These are phyloP conservation scores for Didymella pomorum DNA, from an alignment of 2,329 filamentous ascomycete genomes.

Conservation along the genomic window DNA sequence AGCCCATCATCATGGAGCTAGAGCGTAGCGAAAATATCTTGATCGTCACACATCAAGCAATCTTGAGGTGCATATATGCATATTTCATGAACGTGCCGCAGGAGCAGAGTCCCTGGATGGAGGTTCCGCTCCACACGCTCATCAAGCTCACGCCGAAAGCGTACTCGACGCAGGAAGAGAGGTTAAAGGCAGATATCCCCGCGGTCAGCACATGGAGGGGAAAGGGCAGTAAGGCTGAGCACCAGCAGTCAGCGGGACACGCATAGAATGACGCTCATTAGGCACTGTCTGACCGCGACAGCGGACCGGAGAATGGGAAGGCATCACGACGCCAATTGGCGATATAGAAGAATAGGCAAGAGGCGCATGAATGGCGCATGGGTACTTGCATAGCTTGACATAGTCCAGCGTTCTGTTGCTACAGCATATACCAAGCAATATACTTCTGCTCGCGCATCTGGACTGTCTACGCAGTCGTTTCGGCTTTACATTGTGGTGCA, in stretches of 20 bases:
- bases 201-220: conserved; percentile 96
- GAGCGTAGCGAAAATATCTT: conserved; percentile 96
- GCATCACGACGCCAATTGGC: conserved; percentile 7
- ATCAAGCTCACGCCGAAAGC: conserved; percentile 96
- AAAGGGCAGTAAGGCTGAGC: conserved; percentile 91
- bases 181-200: conserved; percentile 88
- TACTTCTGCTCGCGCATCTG: conserved; percentile 2
- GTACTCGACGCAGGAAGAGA: conserved; percentile 90
- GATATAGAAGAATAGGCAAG: conserved; percentile 1
- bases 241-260: conserved; percentile 62
- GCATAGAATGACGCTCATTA: conserved; percentile 22
- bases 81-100: conserved; percentile 99
- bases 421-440: conserved; percentile 16
- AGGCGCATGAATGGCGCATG: conserved; percentile 11
- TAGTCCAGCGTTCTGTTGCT: conserved; percentile 18
- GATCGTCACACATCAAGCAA: conserved; percentile 97
- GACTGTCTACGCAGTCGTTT: background rate
- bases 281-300: conserved; percentile 17
- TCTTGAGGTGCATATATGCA: conserved; percentile 95
- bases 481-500: background rate
- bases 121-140: conserved; percentile 92
- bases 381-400: conserved; percentile 16
- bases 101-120: conserved; percentile 95
- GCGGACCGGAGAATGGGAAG: background rate
- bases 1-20: conserved; percentile 99